Evolutionary conservation across 2,329 filamentous ascomycete genomes (phyloP).

Genomic region (Aspergillus aculeatus): DNA sequence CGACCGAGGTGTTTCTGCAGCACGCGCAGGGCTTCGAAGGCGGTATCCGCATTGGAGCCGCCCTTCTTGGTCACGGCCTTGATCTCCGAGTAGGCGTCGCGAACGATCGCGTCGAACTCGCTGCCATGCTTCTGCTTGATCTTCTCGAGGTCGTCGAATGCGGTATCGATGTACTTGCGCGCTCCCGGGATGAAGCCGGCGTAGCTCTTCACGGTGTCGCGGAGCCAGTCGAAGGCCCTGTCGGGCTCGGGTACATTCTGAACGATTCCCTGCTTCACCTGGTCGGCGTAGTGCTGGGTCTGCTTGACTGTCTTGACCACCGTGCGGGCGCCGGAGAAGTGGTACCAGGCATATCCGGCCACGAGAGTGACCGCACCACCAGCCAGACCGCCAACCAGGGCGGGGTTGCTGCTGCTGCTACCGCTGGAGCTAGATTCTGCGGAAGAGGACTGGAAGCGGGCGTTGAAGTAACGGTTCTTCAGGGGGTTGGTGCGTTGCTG

Average conservation of each 20-base stretch:
- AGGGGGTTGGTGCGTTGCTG: neutral
- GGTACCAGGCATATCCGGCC: constrained; percentile 54
- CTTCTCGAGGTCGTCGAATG: constrained; percentile 69
- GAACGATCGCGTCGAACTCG: constrained; percentile 68
- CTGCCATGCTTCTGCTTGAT: constrained; percentile 66
- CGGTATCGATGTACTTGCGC: constrained; percentile 64
- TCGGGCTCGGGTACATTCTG: constrained; percentile 64
- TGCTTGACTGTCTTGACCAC: constrained; percentile 53
- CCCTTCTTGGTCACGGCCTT: constrained; percentile 58
- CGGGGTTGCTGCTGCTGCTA: constrained; percentile 23
- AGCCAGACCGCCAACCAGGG: constrained; percentile 49
- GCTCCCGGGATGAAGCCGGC: constrained; percentile 71
- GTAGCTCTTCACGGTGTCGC: constrained; percentile 66
- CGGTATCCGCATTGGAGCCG: constrained; percentile 64
- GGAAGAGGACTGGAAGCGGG: constrained; percentile 31
- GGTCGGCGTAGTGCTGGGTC: constrained; percentile 61
- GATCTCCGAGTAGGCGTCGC: constrained; percentile 66
- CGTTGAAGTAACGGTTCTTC: constrained; percentile 7
- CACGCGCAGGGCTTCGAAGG: constrained; percentile 60
- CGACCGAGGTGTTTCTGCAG: constrained; percentile 62
- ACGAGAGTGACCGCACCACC: constrained; percentile 50
- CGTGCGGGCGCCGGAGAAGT: constrained; percentile 52
- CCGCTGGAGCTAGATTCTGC: constrained; percentile 22
- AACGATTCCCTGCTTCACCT: constrained; percentile 60
- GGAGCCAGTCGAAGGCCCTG: constrained; percentile 65